Base-by-base conservation (phyloP, 202 grass and related monocot genomes). In the Musa balbisiana region DNA sequence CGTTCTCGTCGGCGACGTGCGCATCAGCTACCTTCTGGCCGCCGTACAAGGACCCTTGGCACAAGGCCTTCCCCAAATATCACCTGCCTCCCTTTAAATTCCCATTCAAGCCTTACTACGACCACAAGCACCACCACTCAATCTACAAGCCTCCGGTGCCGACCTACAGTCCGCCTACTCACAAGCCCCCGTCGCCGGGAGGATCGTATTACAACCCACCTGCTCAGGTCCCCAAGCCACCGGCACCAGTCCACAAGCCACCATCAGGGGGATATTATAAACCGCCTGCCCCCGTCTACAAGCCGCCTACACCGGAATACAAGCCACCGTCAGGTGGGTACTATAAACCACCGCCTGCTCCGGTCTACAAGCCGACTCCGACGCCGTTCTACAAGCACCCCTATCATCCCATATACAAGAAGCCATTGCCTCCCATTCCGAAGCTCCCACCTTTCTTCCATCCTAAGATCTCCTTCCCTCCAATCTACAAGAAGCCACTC, bases 1-100 rank as follows among this genome's bases (percentile, higher is more conserved):
- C 60, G 0, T 76, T 76, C 60, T 64, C 74, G 11, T 76, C 74
- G 6, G 52, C 72, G 52, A 65, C 59, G 9, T 76, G 74, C 58
- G 21, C 56, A 11, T 65, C 60, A 0, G 74, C 74, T n/a, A 64
- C 43, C 59, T 64, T 62, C 27, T 62, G 53, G 19, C 56, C 73
- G 29, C 54, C 19, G 15, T 21, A 12, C 55, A 51, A 26, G 8
- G 33, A 53, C 49, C 60, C 43, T 11, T 65, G 59, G 55, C 74
- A 17, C 56, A 64, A 25, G 33, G 9, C 12, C 52, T 51, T 62
- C 23, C 74, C 55, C 15, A 75, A 75, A 2, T 75, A 21, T 27
- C 49, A 20, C 10, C n/a, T 51, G 0, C 74, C 56, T 11, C 33
- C 49, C 17, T 3, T 54, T 52, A 25, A 51, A 5, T 9, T 64